Evolutionary conservation across 2,329 filamentous ascomycete species (phyloP), one percentile per base, ranked within the genome.

Genomic region (Tympanopsis confertula): DNA sequence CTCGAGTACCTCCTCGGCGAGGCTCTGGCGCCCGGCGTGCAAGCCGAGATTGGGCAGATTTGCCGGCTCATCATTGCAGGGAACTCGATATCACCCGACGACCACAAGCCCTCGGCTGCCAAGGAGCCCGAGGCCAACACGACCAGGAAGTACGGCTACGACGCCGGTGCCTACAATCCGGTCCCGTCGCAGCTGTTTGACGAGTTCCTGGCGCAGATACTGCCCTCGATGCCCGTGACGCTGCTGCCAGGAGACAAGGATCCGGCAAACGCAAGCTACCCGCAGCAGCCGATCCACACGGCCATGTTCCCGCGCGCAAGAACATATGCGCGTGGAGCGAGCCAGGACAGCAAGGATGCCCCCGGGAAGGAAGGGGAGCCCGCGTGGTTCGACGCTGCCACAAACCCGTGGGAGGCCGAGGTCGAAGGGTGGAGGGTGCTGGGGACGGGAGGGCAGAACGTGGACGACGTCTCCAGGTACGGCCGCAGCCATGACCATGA

Each of bases 381-480:
- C 0, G 78, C 82, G 14, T 94, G 87, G 81, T 78, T 98, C 38
- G 86, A 96, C 56, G 70, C 74, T 4, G 84, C 88, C 35, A 96
- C 91, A 4, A 98, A 98, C 51, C 91, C 91, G 0, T 94, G 84
- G 79, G 83, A 93, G 49, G 86, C 79, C 18, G 86, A 94, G 54
- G 60, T 98, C 0, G 87, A 94, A 39, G 93, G 91, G 1, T 94
- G 86, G 81, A 74, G 86, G 30, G 62, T 96, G 5, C 71, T 96
- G 32, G 88, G 84, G 10, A 91, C 84, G 0, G 83, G 85, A 22
- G 91, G 91, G 0, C 91, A 98, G 61, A 94, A 94, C 38, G 74
- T 98, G 3, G 84, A 94, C 49, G 93, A 98, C 56, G 76, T 96
- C 3, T 85, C 87, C 57, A 91, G 89, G 56, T 98, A 98, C 53